Base-by-base conservation (phyloP, 2,329 filamentous ascomycete species). In the Aureobasidium subglaciale region DNA sequence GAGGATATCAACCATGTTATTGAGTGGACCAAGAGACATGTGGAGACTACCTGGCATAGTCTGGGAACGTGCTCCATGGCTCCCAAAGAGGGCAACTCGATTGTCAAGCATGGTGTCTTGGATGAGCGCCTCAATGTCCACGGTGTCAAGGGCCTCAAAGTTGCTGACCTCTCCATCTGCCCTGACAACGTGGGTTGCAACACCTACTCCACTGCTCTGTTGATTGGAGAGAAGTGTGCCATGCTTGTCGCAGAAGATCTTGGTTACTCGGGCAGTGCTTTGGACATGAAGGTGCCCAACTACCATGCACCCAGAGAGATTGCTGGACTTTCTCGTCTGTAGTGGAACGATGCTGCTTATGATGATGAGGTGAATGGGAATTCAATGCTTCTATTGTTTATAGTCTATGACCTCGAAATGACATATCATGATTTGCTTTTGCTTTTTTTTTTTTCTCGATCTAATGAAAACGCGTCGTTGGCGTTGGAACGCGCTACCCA, bases 51-150 rank as follows among this genome's bases (percentile, higher is more conserved):
- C 34, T 88, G 86, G 85, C 85, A 88, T 73, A 71, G 72, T 16
- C 74, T 82, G 6, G 78, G 79, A 35, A 90, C 86, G 1, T 89
- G 86, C 73, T 87, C 83, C 52, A 90, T 90, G 85, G 86, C 85
- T 0, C 87, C 87, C 4, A 78, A 73, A 58, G 80, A 89, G 64
- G 87, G 88, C 58, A 91, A 90, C 74, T 84, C 80, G 64, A 88
- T 91, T 64, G 86, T 90, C 68, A 88, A 87, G 73, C 85, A 90
- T 64, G 87, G 87, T 58, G 87, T 90, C 0, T 72, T 90, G 34
- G 87, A 90, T 65, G 85, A 88, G 70, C 81, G 86, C 58, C 78
- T 90, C 56, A 90, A 89, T 62, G 86, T 90, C 3, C 85, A 90
- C 66, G 87, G 86, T 50, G 85, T 89, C 61, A 79, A 88, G 75